phyloP scores from a whole-genome alignment of 345 rosid species.

The Dipteronia dyeriana region DNA sequence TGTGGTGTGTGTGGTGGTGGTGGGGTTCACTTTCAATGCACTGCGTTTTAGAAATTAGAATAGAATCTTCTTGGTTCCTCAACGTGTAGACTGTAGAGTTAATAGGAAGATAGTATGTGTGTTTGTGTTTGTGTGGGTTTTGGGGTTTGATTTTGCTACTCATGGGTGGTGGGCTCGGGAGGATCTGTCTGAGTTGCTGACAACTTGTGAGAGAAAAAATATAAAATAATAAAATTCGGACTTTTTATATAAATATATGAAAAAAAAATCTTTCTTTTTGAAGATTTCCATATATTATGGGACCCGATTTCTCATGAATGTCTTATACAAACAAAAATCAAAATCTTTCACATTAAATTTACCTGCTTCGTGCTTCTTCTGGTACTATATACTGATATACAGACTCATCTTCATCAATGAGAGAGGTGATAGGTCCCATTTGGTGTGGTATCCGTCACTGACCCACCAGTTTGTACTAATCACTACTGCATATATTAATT shows the following conservation, averaged over 20 bases:
- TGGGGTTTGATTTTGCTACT: slow-evolving; percentile 23
- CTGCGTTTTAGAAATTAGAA: slow-evolving; percentile 48
- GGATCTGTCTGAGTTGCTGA: slow-evolving; percentile 52
- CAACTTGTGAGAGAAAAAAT: slow-evolving; percentile 36
- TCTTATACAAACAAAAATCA: slow-evolving; percentile 27
- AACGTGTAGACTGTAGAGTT: slow-evolving; percentile 26
- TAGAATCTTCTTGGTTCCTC: slow-evolving; percentile 58
- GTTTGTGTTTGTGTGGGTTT: slow-evolving; percentile 16
- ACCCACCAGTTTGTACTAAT: slow-evolving; percentile 24
- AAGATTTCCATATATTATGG: slow-evolving; percentile 38
- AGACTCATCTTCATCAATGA: slow-evolving; percentile 29
- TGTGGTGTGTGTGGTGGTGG: slow-evolving; percentile 5
- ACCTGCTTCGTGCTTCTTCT: slow-evolving; percentile 12
- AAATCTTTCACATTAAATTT: slow-evolving; percentile 9
- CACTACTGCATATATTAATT: slow-evolving; percentile 16
- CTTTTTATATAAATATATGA: neutral
- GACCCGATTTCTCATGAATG: slow-evolving; percentile 9
- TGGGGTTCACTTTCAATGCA: slow-evolving; percentile 45
- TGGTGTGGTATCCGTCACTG: slow-evolving; percentile 15
- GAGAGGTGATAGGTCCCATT: slow-evolving; percentile 29
- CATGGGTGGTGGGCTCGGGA: slow-evolving; percentile 49
- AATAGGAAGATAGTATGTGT: slow-evolving; percentile 1
- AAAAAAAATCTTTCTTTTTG: slow-evolving; percentile 16
- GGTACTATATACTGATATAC: neutral
- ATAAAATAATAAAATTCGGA: too few relatives aligned